Conservation (phyloP, 768 basidiomycete species). For the Agrocybe praecox region DNA sequence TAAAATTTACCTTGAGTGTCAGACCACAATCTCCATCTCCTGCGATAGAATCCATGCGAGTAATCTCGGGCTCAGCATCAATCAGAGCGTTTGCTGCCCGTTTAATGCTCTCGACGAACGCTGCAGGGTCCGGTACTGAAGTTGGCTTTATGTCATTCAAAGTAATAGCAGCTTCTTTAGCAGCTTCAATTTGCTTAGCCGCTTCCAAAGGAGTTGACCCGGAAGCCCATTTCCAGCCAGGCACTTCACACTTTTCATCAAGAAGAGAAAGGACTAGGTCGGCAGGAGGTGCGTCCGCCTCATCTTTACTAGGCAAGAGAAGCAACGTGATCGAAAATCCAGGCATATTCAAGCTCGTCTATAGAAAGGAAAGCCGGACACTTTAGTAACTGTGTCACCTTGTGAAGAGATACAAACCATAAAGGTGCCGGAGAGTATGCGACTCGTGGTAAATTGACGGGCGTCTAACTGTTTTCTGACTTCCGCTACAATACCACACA, state of each 20-base stretch:
- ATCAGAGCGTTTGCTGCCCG: constrained; percentile 69
- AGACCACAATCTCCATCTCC: constrained; percentile 81
- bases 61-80: constrained; percentile 85
- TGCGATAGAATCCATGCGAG: constrained; percentile 86
- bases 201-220: constrained; percentile 35
- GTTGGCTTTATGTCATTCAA: constrained; percentile 9
- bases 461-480: constrained; percentile 54
- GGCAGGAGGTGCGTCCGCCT: constrained; percentile 36
- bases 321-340: constrained; percentile 87
- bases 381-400: not conserved
- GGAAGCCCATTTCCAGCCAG: constrained; percentile 87
- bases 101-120: constrained; percentile 57
- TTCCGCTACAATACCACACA: constrained; percentile 69
- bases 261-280: constrained; percentile 63
- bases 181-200: constrained; percentile 11
- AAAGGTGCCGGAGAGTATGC: constrained; percentile 79
- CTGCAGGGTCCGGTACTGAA: constrained; percentile 36
- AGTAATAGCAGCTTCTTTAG: constrained; percentile 3
- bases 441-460: constrained; percentile 56
- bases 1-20: constrained; percentile 43
- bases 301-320: constrained; percentile 59
- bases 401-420: constrained; percentile 56
- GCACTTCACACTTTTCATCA: constrained; percentile 66
- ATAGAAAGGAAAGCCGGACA: not conserved
- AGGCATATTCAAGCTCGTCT: constrained; percentile 93